Base-by-base conservation (phyloP, 345 rosid species). In the Atalantia buxifolia region DNA sequence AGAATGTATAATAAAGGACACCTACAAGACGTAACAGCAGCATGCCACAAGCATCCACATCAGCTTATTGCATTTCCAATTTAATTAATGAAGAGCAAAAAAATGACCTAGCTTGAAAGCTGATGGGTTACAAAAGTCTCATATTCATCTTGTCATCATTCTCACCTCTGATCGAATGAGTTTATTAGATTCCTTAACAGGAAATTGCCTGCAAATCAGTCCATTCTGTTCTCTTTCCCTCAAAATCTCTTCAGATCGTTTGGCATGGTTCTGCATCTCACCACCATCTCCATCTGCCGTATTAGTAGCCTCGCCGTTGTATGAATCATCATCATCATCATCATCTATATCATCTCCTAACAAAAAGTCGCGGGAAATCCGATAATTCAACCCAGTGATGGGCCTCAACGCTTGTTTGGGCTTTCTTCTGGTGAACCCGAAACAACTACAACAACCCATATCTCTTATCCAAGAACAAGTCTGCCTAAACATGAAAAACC, bases 361-460 rank as follows among this genome's bases (percentile, higher is more conserved):
- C 85, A 91, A 87, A 64, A 31, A 53, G 22, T 89, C 93, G 77
- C 72, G 89, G 76, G 94, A 89, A 48, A 83, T 74, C 74, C 84
- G 81, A 77, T 76, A 50, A 77, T 82, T 87, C 64, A 77, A 82
- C 74, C 69, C 74, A 61, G 82, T 33, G 78, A 73, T 71, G 55
- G 92, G 85, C 85, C 71, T 79, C 1, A 84, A 33, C 19, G 75
- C 53, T 65, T 24, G 79, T 50, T 80, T 82, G 77, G 89, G 86
- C 82, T 85, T 90, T 80, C 84, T 90, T 79, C 80, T 74, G 18
- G 78, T 75, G 77, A 89, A 86, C 55, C 98, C 99, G 69, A 94
- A 94, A 84, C 99, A 96, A 83, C 97, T 89, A 82, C 95, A 96
- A 81, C 98, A 96, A 75, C 98, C 98, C 90, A 96, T 84, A 27